These are phyloP conservation scores for Aspergillus ellipticus DNA, from an alignment of 495 filamentous ascomycete species.

Conservation along the genomic window DNA sequence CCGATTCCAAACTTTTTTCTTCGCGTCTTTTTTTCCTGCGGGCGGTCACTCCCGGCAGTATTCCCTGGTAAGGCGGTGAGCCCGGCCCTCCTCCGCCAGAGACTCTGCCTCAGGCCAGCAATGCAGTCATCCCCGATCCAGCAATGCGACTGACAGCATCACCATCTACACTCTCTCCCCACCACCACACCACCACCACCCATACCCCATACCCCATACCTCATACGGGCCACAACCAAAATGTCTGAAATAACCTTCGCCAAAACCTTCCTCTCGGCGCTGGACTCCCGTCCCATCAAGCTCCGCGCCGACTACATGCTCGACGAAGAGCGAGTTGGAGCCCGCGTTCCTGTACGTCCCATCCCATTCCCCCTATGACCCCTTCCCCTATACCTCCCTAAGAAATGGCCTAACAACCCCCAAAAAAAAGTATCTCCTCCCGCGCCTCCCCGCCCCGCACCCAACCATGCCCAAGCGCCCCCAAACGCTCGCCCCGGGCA, in stretches of 20 bases:
- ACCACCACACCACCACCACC: neutral
- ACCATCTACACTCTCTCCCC: neutral
- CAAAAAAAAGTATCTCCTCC: constrained; percentile 39
- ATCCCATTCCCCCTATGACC: constrained; percentile 7
- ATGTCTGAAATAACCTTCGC: constrained; percentile 88
- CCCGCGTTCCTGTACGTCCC: constrained; percentile 63
- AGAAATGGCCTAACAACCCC: constrained; percentile 10
- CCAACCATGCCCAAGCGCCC: constrained; percentile 47
- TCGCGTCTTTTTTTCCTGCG: constrained; percentile 30
- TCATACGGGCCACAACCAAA: constrained; percentile 20
- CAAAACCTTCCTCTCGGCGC: constrained; percentile 72
- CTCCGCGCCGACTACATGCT: constrained; percentile 80
- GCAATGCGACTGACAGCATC: constrained; percentile 8
- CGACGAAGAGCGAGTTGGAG: constrained; percentile 69
- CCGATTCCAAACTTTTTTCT: constrained; percentile 23
- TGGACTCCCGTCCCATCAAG: constrained; percentile 74
- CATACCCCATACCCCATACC: neutral
- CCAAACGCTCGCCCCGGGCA: constrained; percentile 39
- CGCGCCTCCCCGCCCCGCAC: constrained; percentile 44
- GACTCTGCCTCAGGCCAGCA: constrained; percentile 14
- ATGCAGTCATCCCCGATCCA: constrained; percentile 11
- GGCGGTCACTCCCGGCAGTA: constrained; percentile 35
- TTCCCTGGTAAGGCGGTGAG: constrained; percentile 29
- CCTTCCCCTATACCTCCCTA: neutral
- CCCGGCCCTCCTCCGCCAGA: too few relatives aligned